phyloP scores from a whole-genome alignment of 768 basidiomycete genomes.

The Candolleomyces efflorescens region DNA sequence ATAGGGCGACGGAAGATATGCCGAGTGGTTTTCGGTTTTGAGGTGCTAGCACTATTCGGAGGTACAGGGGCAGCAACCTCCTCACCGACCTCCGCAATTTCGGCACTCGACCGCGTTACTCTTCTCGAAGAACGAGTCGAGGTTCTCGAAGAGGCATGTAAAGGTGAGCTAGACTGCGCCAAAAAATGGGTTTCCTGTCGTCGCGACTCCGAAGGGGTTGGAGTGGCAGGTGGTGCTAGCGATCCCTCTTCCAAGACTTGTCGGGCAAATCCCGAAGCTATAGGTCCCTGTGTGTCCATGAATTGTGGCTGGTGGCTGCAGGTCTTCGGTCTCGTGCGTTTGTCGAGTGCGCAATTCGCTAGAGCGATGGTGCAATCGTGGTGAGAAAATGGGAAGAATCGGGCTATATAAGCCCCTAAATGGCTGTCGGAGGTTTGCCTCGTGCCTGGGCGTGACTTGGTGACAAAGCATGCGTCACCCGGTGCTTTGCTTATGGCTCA shows the following conservation, averaged over 20 bases:
- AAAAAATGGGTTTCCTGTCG: not conserved
- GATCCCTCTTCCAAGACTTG: not conserved
- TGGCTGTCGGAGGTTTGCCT: no score
- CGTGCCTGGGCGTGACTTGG: no score
- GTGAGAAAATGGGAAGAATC: not conserved
- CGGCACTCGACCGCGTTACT: no score
- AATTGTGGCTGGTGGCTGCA: not conserved
- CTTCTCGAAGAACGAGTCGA: no score
- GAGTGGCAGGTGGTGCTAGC: not conserved
- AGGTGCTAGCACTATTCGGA: no score
- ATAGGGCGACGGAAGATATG: not conserved
- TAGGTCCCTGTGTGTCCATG: not conserved
- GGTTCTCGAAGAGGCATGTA: not conserved
- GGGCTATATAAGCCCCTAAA: no score
- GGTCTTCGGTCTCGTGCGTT: not conserved
- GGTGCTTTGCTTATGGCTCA: no score
- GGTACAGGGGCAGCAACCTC: no score
- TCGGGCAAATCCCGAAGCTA: not conserved
- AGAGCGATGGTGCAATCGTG: slow-evolving; percentile 1
- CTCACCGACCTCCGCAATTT: no score
- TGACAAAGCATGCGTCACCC: no score
- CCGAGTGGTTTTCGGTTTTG: no score
- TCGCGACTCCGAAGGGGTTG: not conserved
- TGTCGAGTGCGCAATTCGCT: not conserved
- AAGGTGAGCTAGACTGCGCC: not conserved